Percentiles rank a stretch among this genome's conserved stretches.
These are phyloP conservation scores for Talaromyces sp. DNA, from an alignment of 2,329 filamentous ascomycete genomes.

Conservation along the genomic window DNA sequence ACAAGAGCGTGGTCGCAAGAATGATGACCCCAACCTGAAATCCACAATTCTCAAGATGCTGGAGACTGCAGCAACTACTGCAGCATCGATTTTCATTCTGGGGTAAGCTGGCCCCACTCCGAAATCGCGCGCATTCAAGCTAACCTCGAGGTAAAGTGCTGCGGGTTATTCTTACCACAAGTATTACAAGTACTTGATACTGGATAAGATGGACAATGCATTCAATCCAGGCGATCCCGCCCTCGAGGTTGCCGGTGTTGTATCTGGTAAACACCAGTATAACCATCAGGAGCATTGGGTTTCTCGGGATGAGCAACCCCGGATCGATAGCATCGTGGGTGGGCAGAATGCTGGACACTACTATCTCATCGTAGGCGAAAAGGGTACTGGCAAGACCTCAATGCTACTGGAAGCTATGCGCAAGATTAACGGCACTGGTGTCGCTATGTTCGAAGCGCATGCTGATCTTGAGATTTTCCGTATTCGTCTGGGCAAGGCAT, in stretches of 20 bases:
- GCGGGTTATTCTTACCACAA: conserved; percentile 79
- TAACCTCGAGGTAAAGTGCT: conserved; percentile 34
- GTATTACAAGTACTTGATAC: conserved; percentile 84
- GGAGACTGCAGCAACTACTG: conserved; percentile 73
- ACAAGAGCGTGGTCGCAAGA: conserved; percentile 21
- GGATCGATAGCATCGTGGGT: conserved; percentile 79
- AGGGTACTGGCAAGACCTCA: conserved; percentile 93
- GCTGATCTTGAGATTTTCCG: conserved; percentile 94
- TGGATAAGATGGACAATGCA: conserved; percentile 90
- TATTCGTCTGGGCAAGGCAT: conserved; percentile 84
- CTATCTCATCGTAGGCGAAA: conserved; percentile 88
- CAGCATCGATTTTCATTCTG: conserved; percentile 73
- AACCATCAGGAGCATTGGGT: conserved; percentile 72
- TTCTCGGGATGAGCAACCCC: conserved; percentile 75
- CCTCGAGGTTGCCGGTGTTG: conserved; percentile 71
- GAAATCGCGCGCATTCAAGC: not conserved
- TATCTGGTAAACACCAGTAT: conserved; percentile 41
- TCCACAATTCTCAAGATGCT: conserved; percentile 63
- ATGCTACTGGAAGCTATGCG: conserved; percentile 97
- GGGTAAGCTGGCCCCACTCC: conserved; percentile 47
- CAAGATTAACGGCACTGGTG: conserved; percentile 83
- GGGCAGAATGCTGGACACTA: conserved; percentile 80
- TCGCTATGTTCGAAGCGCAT: conserved; percentile 96
- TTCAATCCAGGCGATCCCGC: conserved; percentile 92
- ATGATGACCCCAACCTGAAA: conserved; percentile 36